A percentile compares a stretch with the other conserved stretches of the same genome.
Conservation (phyloP, 495 filamentous ascomycete genomes). For the Neurospora sp. region DNA sequence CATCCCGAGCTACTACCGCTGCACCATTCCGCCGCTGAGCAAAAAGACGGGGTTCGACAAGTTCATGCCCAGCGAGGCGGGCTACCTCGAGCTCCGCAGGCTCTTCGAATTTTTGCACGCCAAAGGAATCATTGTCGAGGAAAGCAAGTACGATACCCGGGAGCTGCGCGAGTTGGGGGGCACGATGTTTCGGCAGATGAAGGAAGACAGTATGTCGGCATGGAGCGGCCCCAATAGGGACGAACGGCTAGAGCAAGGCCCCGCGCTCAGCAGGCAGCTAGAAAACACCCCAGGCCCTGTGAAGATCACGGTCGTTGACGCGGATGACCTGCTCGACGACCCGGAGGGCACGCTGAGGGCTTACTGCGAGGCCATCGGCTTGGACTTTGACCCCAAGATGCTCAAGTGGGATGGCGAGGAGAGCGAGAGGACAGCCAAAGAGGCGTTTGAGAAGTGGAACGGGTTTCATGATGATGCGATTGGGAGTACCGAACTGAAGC, state of each 20-base stretch:
- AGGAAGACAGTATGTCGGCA: no score
- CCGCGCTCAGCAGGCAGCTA: neutral
- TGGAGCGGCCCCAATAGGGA: no score
- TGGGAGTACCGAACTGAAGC: constrained; percentile 59
- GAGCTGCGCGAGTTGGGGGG: neutral
- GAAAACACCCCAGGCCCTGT: constrained; percentile 5
- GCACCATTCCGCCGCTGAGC: constrained; percentile 82
- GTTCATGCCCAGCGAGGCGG: constrained; percentile 79
- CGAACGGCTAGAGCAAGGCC: no score
- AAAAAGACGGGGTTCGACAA: constrained; percentile 72
- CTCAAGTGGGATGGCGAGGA: constrained; percentile 70
- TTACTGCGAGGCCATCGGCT: constrained; percentile 68
- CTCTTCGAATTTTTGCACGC: constrained; percentile 71
- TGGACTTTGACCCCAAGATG: constrained; percentile 65
- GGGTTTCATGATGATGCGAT: constrained; percentile 96
- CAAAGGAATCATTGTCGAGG: constrained; percentile 49
- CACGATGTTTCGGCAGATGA: no score
- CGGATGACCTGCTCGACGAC: constrained; percentile 82
- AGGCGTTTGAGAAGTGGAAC: constrained; percentile 87
- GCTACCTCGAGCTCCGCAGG: constrained; percentile 75
- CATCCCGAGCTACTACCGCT: constrained; percentile 89
- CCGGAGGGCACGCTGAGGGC: constrained; percentile 61
- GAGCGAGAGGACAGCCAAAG: constrained; percentile 50
- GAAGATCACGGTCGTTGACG: constrained; percentile 79
- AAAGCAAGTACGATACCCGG: neutral